Base-by-base conservation (phyloP, 2,329 filamentous ascomycete genomes). In the Colletotrichum australisinense region DNA sequence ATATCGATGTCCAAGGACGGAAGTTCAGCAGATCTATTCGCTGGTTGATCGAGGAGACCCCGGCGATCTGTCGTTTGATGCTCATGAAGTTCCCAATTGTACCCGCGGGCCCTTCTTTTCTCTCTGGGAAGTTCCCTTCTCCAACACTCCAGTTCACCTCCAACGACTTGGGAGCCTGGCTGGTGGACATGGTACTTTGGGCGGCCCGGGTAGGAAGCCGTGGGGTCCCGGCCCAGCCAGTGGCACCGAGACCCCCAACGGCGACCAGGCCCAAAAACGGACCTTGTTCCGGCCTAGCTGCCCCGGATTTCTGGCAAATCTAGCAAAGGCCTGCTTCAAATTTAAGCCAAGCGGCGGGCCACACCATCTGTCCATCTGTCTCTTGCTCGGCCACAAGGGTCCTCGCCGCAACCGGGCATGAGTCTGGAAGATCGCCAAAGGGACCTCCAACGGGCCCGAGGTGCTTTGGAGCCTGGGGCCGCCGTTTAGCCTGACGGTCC, bases 301-400 rank as follows among this genome's bases (percentile, higher is more conserved):
- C 74, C 74, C 74, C 74, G 73, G 74, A 76, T 76, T 76, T 63
- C 56, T 65, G 73, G 65, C 63, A 65, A 57, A 49, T 69, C 58
- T 22, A 67, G 65, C 65, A 67, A 52, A 67, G 35, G 59, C 46
- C 53, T 66, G 63, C 57, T 59, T 74, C 58, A 73, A 64, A 69
- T 69, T 64, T 72, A 64, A 73, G 70, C 71, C 71, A 66, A 67
- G 57, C 62, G 24, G 30, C 65, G 46, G 70, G 12, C 62, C 52
- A 63, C 65, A 46, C 49, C 53, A 59, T 74, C 53, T 60, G 28
- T 63, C 49, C 58, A 59, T 74, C 57, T 60, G 28, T 63, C 66
- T 70, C 26, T 62, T 67, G 66, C 55, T 67, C 71, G 69, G 53
- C 58, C 65, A 46, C 69, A 60, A 73, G 71, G 70, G 73, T 74